Conservation (phyloP, 495 filamentous ascomycete genomes). For the Neurospora sp. region DNA sequence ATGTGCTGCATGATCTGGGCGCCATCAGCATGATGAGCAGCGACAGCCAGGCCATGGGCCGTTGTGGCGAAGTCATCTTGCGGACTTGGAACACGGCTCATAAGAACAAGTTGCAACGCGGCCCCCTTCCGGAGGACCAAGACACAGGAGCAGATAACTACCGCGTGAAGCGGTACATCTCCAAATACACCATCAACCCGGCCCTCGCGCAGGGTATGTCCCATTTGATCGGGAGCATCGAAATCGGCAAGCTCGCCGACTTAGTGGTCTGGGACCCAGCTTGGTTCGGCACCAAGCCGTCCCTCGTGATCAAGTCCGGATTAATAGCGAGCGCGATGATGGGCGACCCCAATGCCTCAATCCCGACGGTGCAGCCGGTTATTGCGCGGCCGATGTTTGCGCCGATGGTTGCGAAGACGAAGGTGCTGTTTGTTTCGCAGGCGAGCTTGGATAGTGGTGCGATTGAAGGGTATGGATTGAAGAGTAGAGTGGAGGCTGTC, state of each 20-base stretch:
- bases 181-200: conserved; percentile 97
- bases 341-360: conserved; percentile 91
- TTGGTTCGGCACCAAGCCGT: conserved; percentile 84
- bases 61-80: conserved; percentile 88
- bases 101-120: conserved; percentile 92
- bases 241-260: conserved; percentile 87
- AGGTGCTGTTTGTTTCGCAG: conserved; percentile 77
- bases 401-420: conserved; percentile 56
- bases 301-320: conserved; percentile 76
- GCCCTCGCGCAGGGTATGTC: conserved; percentile 89
- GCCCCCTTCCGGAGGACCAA: conserved; percentile 64
- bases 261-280: conserved; percentile 81
- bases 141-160: conserved; percentile 83
- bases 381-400: conserved; percentile 85
- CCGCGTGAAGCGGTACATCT: conserved; percentile 85
- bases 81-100: conserved; percentile 97
- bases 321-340: conserved; percentile 82
- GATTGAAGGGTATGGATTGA: conserved; percentile 61
- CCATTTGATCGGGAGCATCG: conserved; percentile 79
- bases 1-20: conserved; percentile 90
- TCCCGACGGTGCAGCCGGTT: conserved; percentile 82
- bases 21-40: conserved; percentile 98
- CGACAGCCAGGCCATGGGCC: conserved; percentile 96
- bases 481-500: conserved; percentile 74
- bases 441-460: conserved; percentile 54